These are phyloP conservation scores for Leucoagaricus sp. DNA, from an alignment of 1,284 basidiomycete species.

Conservation along the genomic window DNA sequence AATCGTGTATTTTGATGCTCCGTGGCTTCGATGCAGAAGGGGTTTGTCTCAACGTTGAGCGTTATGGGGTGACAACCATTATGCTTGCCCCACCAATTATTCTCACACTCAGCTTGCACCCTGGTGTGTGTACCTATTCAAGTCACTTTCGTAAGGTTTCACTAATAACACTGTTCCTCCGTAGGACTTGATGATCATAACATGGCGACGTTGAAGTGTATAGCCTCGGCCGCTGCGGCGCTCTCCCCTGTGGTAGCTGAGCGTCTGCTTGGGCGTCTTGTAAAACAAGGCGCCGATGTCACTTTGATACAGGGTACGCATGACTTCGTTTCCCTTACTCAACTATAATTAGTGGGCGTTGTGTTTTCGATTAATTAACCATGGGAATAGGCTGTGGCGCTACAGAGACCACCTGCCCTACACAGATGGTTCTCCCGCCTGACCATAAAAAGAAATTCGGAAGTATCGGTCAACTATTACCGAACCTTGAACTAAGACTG, in stretches of 20 bases:
- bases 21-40: constrained; percentile 58
- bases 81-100: constrained; percentile 78
- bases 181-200: constrained; percentile 58
- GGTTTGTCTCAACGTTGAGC: constrained; percentile 56
- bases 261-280: constrained; percentile 15
- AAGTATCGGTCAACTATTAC: constrained; percentile 63
- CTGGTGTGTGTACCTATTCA: constrained; percentile 34
- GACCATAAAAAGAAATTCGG: constrained; percentile 44
- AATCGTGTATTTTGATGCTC: constrained; percentile 58
- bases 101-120: constrained; percentile 55
- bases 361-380: constrained; percentile 7
- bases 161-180: neutral
- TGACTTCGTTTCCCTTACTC: constrained; percentile 31
- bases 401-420: constrained; percentile 62
- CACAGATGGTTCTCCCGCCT: constrained; percentile 37
- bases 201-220: constrained; percentile 51
- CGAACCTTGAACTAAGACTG: constrained; percentile 69
- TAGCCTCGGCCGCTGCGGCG: constrained; percentile 75
- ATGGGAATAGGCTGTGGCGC: constrained; percentile 55
- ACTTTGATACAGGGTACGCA: constrained; percentile 19
- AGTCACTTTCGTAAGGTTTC: neutral
- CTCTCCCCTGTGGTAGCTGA: constrained; percentile 48
- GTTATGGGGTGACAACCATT: constrained; percentile 53
- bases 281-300: constrained; percentile 17
- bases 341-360: constrained; percentile 22